Evolutionary conservation across 768 basidiomycete species (phyloP).

Genomic region (Rhizopogon vinicolor): DNA sequence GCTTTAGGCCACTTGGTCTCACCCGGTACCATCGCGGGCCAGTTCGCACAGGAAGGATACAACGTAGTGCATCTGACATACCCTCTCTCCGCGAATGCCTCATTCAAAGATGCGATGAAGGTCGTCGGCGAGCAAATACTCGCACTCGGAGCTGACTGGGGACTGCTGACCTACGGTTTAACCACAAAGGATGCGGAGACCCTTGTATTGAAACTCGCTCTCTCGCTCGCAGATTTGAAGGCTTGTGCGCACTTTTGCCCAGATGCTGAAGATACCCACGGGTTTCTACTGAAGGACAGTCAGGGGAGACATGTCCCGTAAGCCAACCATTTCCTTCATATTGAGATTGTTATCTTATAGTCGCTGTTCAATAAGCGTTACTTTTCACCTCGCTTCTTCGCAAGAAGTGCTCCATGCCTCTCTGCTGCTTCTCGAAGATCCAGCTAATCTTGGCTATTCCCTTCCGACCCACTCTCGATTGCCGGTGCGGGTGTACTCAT

Average conservation of each 20-base stretch:
- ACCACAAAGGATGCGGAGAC: conserved; percentile 16
- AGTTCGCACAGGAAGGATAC: conserved; percentile 38
- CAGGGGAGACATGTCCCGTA: conserved; percentile 25
- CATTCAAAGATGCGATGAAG: conserved; percentile 14
- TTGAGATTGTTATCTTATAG: not conserved
- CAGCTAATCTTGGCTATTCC: conserved; percentile 13
- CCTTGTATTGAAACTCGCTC: conserved; percentile 6
- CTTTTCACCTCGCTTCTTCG: conserved; percentile 31
- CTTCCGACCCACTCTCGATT: conserved; percentile 20
- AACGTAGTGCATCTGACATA: conserved; percentile 27
- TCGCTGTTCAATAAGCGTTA: conserved; percentile 19
- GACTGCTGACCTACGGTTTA: conserved; percentile 28
- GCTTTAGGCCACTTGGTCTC: not conserved
- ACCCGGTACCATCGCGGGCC: not conserved
- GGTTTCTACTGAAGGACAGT: conserved; percentile 21
- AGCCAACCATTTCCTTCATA: conserved; percentile 1
- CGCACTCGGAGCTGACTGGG: conserved; percentile 16
- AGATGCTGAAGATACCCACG: conserved; percentile 14
- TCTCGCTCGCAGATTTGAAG: conserved; percentile 11
- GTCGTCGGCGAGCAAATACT: conserved; percentile 12
- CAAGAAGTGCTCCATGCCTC: conserved; percentile 30
- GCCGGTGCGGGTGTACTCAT: conserved; percentile 29
- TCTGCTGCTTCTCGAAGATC: conserved; percentile 20
- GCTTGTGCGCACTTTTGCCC: conserved; percentile 36
- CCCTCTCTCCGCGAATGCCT: conserved; percentile 10